phyloP scores from a whole-genome alignment of 208 protist species.

The Zelonia costaricensis region DNA sequence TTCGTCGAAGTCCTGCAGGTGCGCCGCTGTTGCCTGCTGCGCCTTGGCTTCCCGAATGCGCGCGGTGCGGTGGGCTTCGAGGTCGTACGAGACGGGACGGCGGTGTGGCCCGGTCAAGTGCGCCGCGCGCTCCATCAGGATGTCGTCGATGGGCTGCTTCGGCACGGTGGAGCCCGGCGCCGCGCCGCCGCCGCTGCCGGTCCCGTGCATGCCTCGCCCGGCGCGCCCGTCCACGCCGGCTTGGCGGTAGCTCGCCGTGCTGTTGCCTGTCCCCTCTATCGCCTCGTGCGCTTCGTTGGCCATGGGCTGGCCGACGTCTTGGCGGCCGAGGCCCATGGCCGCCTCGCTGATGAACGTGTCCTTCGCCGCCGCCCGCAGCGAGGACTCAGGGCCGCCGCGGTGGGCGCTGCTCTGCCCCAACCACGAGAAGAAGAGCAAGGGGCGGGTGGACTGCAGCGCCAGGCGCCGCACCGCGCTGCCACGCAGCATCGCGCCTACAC shows the following conservation, averaged over 20 bases:
- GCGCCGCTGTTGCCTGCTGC: slow-evolving; percentile 15
- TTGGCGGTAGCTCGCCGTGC: slow-evolving; percentile 11
- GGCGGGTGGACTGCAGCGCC: slow-evolving; percentile 6
- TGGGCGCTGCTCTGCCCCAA: slow-evolving; percentile 21
- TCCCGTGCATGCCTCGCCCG: slow-evolving; percentile 1
- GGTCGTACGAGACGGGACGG: slow-evolving; percentile 51
- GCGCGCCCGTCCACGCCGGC: slow-evolving; percentile 1
- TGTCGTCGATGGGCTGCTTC: slow-evolving; percentile 44
- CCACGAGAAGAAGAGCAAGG: slow-evolving; percentile 22
- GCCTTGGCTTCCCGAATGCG: slow-evolving; percentile 21
- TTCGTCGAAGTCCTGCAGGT: slow-evolving; percentile 42
- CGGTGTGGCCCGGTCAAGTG: slow-evolving; percentile 35
- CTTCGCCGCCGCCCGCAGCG: slow-evolving; percentile 8
- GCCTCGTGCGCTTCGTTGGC: slow-evolving; percentile 26
- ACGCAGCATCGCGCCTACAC: background rate
- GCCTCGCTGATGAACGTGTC: slow-evolving; percentile 32
- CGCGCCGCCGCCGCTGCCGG: slow-evolving; percentile 6
- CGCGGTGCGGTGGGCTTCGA: slow-evolving; percentile 36
- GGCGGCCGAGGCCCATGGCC: slow-evolving; percentile 28
- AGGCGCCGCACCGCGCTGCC: background rate
- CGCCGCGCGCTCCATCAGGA: slow-evolving; percentile 32
- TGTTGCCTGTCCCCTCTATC: slow-evolving; percentile 14
- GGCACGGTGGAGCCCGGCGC: slow-evolving; percentile 29
- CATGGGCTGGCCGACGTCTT: slow-evolving; percentile 31
- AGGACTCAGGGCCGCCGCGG: slow-evolving; percentile 19